Conservation (phyloP, 306 rosid genomes). For the Hylodesmum podocarpum region DNA sequence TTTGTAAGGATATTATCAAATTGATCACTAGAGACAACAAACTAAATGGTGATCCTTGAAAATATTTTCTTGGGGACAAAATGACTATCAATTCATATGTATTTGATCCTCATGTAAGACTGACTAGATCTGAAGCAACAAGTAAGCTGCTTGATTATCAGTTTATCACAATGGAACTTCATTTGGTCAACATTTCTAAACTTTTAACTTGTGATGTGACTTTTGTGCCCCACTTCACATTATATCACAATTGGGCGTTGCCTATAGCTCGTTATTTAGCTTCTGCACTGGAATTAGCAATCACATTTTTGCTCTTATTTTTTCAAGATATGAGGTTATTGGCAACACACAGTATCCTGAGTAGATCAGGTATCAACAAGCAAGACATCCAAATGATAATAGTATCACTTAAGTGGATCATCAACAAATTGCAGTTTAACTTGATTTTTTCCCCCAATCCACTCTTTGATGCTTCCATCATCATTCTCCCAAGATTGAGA, state of each 20-base stretch:
- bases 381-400: background rate
- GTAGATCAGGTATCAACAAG: background rate
- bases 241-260: background rate
- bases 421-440: background rate
- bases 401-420: background rate
- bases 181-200: background rate
- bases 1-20: background rate
- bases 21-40: background rate
- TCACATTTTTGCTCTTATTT: background rate
- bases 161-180: background rate
- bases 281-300: background rate
- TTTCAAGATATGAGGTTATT: background rate
- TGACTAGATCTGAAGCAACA: background rate
- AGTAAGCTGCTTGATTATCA: background rate
- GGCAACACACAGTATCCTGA: background rate
- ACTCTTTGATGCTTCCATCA: background rate
- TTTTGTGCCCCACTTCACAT: background rate
- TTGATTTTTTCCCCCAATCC: background rate
- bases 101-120: background rate
- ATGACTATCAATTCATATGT: background rate
- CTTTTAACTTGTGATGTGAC: background rate
- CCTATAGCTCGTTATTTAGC: background rate
- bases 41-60: background rate
- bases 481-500: background rate
- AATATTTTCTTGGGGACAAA: background rate